Conservation (phyloP, 2,329 filamentous ascomycete genomes). For the Kalmusia sp. region DNA sequence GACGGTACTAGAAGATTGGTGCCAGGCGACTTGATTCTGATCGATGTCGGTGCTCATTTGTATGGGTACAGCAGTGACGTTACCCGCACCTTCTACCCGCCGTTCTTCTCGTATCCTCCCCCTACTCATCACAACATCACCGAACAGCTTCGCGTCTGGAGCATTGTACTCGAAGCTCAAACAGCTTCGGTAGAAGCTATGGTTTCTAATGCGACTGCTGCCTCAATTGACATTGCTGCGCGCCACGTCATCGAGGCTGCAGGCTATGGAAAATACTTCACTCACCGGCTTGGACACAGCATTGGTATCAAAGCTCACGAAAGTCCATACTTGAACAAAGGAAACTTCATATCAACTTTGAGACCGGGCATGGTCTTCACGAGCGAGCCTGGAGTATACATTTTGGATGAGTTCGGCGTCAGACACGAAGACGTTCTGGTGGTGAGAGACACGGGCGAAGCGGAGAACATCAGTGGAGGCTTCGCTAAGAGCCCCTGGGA, state of each 20-base stretch:
- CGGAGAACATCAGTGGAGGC: constrained; percentile 63
- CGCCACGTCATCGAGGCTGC: constrained; percentile 63
- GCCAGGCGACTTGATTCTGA: constrained; percentile 64
- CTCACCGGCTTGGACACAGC: constrained; percentile 68
- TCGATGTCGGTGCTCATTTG: constrained; percentile 69
- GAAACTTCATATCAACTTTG: constrained; percentile 58
- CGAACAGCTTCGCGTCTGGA: constrained; percentile 66
- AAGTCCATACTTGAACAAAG: constrained; percentile 69
- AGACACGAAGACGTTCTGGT: constrained; percentile 69
- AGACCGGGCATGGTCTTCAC: constrained; percentile 69
- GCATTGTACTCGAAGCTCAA: constrained; percentile 68
- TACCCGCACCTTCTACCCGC: constrained; percentile 65
- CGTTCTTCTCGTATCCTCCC: constrained; percentile 27
- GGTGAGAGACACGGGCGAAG: constrained; percentile 60
- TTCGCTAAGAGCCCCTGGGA: constrained; percentile 62
- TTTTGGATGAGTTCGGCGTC: constrained; percentile 66
- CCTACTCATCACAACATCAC: constrained; percentile 23
- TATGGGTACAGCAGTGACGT: constrained; percentile 70
- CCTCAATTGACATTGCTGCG: constrained; percentile 67
- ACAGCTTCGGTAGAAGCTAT: constrained; percentile 61
- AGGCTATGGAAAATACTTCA: constrained; percentile 66
- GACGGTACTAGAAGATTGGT: constrained; percentile 59
- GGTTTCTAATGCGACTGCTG: constrained; percentile 60
- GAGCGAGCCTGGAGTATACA: constrained; percentile 68
- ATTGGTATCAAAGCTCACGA: constrained; percentile 73